phyloP scores from a whole-genome alignment of 192 early-diverging fungal genomes.

The Phlyctochytrium arcticum region DNA sequence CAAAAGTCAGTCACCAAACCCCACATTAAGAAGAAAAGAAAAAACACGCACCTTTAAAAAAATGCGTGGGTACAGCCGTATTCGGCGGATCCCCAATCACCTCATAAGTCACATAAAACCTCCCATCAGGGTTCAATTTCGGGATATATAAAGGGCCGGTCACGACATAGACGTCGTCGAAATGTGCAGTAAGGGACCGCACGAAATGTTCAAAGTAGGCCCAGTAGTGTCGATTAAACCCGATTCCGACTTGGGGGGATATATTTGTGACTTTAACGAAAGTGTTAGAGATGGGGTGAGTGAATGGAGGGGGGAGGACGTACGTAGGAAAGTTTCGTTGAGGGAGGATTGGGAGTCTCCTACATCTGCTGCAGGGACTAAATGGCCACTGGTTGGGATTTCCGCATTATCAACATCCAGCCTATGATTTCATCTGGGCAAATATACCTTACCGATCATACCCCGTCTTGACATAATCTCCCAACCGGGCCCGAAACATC shows the following conservation, averaged over 20 bases:
- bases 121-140: conserved; percentile 54
- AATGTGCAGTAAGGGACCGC: conserved; percentile 62
- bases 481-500: conserved; percentile 68
- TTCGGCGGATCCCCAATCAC: conserved; percentile 85
- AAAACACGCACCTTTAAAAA: conserved; percentile 65
- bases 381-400: conserved; percentile 56
- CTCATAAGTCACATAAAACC: conserved; percentile 72
- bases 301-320: background rate
- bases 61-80: conserved; percentile 88
- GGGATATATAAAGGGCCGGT: conserved; percentile 88
- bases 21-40: too few relatives aligned
- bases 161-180: conserved; percentile 80
- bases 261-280: conserved; percentile 33
- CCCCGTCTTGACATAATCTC: conserved; percentile 76
- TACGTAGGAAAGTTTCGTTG: conserved; percentile 77
- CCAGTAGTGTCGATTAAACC: conserved; percentile 95
- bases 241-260: conserved; percentile 42
- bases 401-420: background rate
- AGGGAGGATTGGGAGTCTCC: conserved; percentile 66
- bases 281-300: background rate
- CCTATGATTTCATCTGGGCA: background rate
- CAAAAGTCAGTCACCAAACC: background rate
- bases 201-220: conserved; percentile 80
- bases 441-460: conserved; percentile 62
- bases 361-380: conserved; percentile 88